phyloP scores from a whole-genome alignment of 2,329 filamentous ascomycete genomes.

The Aspergillus arachidicola region DNA sequence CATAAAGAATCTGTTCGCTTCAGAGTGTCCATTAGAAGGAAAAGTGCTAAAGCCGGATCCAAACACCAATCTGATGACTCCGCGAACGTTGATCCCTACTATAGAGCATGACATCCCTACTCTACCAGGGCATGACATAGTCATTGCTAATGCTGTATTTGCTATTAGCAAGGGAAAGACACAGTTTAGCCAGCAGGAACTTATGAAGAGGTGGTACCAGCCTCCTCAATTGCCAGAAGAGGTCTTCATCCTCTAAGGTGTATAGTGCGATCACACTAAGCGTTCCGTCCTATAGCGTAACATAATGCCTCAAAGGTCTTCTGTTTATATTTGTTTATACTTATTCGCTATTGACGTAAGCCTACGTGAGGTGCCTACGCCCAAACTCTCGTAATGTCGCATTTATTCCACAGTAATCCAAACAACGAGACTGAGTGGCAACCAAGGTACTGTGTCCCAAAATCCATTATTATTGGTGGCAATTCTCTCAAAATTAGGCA shows the following conservation, averaged over 20 bases:
- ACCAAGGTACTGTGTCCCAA: neutral
- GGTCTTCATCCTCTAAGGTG: neutral
- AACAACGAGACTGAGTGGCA: neutral
- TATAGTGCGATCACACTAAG: neutral
- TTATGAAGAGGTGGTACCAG: neutral
- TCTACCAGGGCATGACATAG: neutral
- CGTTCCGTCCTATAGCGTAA: neutral
- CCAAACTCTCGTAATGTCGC: neutral
- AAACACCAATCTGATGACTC: slow-evolving; percentile 12
- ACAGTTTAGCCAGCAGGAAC: neutral
- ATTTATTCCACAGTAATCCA: neutral
- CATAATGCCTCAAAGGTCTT: too few species aligned
- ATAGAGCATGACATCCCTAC: neutral
- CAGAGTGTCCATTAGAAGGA: neutral
- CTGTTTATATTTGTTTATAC: too few species aligned
- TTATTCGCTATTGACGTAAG: neutral
- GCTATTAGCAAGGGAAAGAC: neutral
- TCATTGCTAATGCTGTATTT: neutral
- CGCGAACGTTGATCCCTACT: slow-evolving; percentile 10
- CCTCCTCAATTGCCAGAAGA: neutral
- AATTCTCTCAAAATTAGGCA: neutral
- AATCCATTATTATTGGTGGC: neutral
- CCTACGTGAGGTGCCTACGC: neutral
- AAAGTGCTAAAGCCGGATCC: slow-evolving; percentile 10
- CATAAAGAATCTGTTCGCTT: neutral